Evolutionary conservation across 1,284 basidiomycete species (phyloP), one percentile per base, ranked within the genome.

Genomic region (Naganishia sp.): DNA sequence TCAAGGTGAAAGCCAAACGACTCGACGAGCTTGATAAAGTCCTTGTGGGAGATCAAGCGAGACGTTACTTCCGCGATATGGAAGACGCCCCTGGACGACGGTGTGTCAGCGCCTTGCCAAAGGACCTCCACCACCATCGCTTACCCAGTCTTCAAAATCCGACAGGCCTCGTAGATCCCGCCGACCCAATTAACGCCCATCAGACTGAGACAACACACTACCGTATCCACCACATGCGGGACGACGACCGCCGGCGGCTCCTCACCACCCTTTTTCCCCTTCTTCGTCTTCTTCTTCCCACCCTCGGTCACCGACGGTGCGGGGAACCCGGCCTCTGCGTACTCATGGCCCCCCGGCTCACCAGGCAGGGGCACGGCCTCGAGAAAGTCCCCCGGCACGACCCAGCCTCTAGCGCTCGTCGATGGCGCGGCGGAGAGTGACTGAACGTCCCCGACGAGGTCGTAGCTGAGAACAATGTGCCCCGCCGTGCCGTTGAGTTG

Each of bases 101-200:
- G n/a, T 25, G n/a, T 25, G 44, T 21, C 28, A 53, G 21, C 11
- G n/a, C 0, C 39, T 13, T 43, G 21, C 23, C 56, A 61, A 28
- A 28, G 5, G 28, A 28, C 28, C 28, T 36, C 13, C n/a, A 23
- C 59, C 15, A 46, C 56, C 18, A 6, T 60, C 23, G 83, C 89
- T 75, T 74, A 94, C 93, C 86, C 86, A 15, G 83, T 79, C 75
- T 87, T 88, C 48, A 99, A 81, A 39, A 99, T 86, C 67, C 96
- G 83, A 84, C 90, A 90, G 3, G 90, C 90, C 78, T 99, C 95
- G 39, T 89, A 83, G 44, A 98, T 84, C 76, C 92, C 94, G 28
- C 84, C 85, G 16, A 92, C 85, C 96, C 96, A 99, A 77, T 99
- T 97, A 11, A 88, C 92, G 44, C 92, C 91, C 96, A 99, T 99